phyloP scores from a whole-genome alignment of 345 rosid species.

The Moricandia arvensis region DNA sequence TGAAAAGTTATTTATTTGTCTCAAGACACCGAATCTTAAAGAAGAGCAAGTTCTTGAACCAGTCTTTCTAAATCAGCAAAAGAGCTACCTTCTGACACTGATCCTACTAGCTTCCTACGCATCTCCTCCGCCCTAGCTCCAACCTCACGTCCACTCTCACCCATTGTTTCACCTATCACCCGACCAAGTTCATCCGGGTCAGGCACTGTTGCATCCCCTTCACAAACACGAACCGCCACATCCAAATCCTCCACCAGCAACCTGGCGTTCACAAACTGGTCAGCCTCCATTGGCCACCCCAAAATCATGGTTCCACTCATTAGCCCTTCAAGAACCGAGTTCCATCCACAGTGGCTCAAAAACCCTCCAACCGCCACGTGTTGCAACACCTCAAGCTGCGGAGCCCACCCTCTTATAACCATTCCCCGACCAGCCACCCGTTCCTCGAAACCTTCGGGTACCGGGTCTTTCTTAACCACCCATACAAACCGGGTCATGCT shows the following conservation, averaged over 20 bases:
- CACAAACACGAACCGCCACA: conserved; percentile 47
- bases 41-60: neutral
- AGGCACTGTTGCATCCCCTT: conserved; percentile 53
- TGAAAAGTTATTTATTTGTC: neutral
- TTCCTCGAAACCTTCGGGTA: conserved; percentile 50
- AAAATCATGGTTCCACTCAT: conserved; percentile 48
- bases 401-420: conserved; percentile 57
- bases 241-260: conserved; percentile 58
- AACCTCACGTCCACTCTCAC: conserved; percentile 21
- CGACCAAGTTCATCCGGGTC: conserved; percentile 45
- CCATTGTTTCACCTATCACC: conserved; percentile 31
- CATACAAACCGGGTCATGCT: conserved; percentile 24
- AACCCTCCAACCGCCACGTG: conserved; percentile 63
- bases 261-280: conserved; percentile 42
- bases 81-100: conserved; percentile 13
- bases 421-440: conserved; percentile 46
- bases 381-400: conserved; percentile 48
- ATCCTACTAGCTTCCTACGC: neutral
- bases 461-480: conserved; percentile 30
- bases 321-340: conserved; percentile 50
- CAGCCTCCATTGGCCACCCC: conserved; percentile 65
- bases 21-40: neutral
- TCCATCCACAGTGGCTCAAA: conserved; percentile 52
- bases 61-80: conserved; percentile 11
- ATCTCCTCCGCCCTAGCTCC: conserved; percentile 3